phyloP scores from a whole-genome alignment of 2,329 filamentous ascomycete genomes.

The Ascomycota sp. region DNA sequence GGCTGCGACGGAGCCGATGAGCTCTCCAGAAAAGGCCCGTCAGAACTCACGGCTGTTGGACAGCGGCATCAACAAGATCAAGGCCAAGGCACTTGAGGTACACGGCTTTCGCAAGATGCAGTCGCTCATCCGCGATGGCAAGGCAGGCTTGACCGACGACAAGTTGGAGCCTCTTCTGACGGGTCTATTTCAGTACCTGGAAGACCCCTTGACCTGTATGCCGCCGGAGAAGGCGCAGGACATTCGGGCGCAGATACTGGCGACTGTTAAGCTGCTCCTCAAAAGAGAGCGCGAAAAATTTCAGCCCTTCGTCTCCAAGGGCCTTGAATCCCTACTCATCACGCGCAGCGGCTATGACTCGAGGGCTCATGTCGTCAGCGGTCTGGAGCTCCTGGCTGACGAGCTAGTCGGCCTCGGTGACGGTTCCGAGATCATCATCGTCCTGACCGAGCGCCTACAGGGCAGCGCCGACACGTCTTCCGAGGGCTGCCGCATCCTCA shows the following conservation, averaged over 20 bases:
- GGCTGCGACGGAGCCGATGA: constrained; percentile 5
- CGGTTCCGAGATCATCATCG: constrained; percentile 33
- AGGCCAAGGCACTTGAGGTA: constrained; percentile 49
- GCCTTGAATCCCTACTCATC: constrained; percentile 42
- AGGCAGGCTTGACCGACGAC: constrained; percentile 39
- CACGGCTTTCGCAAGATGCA: constrained; percentile 64
- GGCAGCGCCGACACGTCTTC: constrained; percentile 16
- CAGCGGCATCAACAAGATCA: constrained; percentile 53
- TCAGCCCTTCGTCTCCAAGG: constrained; percentile 41
- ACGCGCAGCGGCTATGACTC: constrained; percentile 45
- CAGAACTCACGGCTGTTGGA: constrained; percentile 42
- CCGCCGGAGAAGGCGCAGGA: constrained; percentile 44
- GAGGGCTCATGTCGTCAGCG: constrained; percentile 48
- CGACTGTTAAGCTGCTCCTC: constrained; percentile 51
- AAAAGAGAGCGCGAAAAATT: constrained; percentile 44
- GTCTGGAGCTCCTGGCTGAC: constrained; percentile 49
- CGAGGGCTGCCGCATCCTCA: constrained; percentile 29
- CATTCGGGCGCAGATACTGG: constrained; percentile 50
- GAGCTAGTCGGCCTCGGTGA: constrained; percentile 47
- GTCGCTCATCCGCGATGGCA: constrained; percentile 45
- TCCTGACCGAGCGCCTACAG: constrained; percentile 27
- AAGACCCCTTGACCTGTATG: constrained; percentile 32
- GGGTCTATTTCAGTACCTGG: constrained; percentile 49
- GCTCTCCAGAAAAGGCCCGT: constrained; percentile 25
- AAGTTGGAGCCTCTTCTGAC: constrained; percentile 45